Base-by-base conservation (phyloP, 768 basidiomycete genomes). In the Sarcomyxa edulis region DNA sequence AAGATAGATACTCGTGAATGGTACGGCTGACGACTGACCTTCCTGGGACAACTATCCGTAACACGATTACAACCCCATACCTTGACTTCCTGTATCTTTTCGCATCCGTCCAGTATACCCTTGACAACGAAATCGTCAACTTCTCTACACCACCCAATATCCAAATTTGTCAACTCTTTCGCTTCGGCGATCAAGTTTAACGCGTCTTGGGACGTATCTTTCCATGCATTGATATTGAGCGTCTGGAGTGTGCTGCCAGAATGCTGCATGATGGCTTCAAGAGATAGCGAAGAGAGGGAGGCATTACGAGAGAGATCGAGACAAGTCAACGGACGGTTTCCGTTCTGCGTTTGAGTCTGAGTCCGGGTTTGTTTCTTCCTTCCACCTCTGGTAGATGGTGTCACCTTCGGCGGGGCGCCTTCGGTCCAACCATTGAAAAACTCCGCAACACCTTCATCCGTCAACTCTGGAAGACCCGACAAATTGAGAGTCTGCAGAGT, bases 121-220 rank as follows among this genome's bases (percentile, higher is more conserved):
- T 87, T 83, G 45, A 97, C 61, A 3, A 84, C 69, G 51, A 85
- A 93, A 58, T 98, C 85, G 42, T 93, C 84, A 27, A 87, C 69
- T 15, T 74, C 71, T 33, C 94, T 65, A 49, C 92, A 92, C 76
- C 85, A 98, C 1, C 93, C 84, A 2, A 93, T 59, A 52, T 98
- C 87, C 27, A 97, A 45, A 52, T 64, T 70, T 48, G 55, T 61
- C 53, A 95, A 45, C 24, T 69, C 60, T 3, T 47, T 52, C 11
- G 54, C 60, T 58, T 66, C 7, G 25, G 56, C 63, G 18, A 73
- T 50, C 41, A 41, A 42, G 21, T 46, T 50, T 36, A 75, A 36
- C 15, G 62, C 59, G 9, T 75, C 74, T 23, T 69, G 64, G 0
- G 70, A 66, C 1, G 76, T 67, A 3, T 72, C 72, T 52, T 82